Conservation (phyloP, 1,139 yeast genomes). For the Nadsonia starkeyi-henricii region DNA sequence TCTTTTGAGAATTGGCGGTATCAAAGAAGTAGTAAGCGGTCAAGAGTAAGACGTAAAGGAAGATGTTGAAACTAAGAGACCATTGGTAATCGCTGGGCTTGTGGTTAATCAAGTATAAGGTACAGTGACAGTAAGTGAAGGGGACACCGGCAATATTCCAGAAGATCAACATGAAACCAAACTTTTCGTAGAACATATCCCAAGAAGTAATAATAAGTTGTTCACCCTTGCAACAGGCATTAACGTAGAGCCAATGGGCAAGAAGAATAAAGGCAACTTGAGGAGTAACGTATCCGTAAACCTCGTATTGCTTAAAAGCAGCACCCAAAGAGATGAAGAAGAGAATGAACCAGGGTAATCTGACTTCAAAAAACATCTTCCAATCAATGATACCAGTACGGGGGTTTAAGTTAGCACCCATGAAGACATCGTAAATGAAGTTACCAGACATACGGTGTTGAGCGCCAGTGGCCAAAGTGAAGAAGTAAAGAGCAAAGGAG, state of each 20-base stretch:
- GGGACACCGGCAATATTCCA: slow-evolving; percentile 99
- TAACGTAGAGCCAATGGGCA: slow-evolving; percentile 91
- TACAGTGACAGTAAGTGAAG: slow-evolving; percentile 90
- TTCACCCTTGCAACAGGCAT: slow-evolving; percentile 96
- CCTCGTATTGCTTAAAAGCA: slow-evolving; percentile 64
- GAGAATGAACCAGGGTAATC: slow-evolving; percentile 91
- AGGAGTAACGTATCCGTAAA: slow-evolving; percentile 64
- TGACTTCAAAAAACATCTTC: slow-evolving; percentile 94
- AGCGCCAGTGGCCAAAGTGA: slow-evolving; percentile 32
- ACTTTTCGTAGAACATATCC: slow-evolving; percentile 99
- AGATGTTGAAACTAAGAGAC: slow-evolving; percentile 44
- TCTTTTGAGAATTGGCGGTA: slow-evolving; percentile 91
- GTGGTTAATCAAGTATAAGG: slow-evolving; percentile 68
- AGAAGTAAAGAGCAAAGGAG: slow-evolving; percentile 55
- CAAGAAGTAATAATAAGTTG: slow-evolving; percentile 94
- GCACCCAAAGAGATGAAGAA: slow-evolving; percentile 67
- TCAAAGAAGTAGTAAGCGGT: slow-evolving; percentile 85
- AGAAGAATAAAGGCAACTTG: slow-evolving; percentile 61
- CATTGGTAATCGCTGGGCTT: slow-evolving; percentile 70
- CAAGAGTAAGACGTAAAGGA: slow-evolving; percentile 42
- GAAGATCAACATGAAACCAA: slow-evolving; percentile 93
- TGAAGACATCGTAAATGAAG: slow-evolving; percentile 76
- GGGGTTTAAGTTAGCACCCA: slow-evolving; percentile 97
- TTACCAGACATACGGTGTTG: slow-evolving; percentile 86
- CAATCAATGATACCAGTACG: slow-evolving; percentile 83